Evolutionary conservation across 202 grass and related monocot genomes (phyloP).

Genomic region (Schoenoplectus tabernaemontani): DNA sequence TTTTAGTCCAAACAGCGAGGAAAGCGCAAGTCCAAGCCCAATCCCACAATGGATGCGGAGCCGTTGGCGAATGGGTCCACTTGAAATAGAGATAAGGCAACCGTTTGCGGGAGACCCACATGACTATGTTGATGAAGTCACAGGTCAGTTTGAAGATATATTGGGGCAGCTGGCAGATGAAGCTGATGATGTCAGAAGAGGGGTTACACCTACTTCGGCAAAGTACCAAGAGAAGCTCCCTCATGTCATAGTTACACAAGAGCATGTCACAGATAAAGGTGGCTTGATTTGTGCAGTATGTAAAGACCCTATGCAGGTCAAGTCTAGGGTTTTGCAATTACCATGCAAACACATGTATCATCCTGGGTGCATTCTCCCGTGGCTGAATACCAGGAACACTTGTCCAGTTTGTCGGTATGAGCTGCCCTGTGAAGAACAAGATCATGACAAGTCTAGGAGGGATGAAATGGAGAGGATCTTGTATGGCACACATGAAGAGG

Average conservation of each 20-base stretch:
- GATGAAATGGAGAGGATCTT: conserved; percentile 20
- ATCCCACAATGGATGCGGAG: conserved; percentile 17
- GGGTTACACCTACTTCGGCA: conserved; percentile 51
- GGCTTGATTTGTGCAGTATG: conserved; percentile 66
- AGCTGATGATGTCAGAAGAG: conserved; percentile 43
- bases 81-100: conserved; percentile 24
- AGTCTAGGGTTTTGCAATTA: conserved; percentile 49
- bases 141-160: conserved; percentile 58
- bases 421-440: conserved; percentile 61
- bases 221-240: conserved; percentile 43
- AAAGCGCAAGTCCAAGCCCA: conserved; percentile 8
- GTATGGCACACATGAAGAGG: conserved; percentile 11
- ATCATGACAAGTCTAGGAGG: conserved; percentile 56
- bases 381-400: conserved; percentile 71
- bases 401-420: conserved; percentile 88
- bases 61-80: conserved; percentile 11
- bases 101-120: conserved; percentile 43
- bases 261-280: conserved; percentile 35
- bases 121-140: conserved; percentile 57
- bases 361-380: conserved; percentile 66
- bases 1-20: conserved; percentile 23
- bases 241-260: conserved; percentile 45
- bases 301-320: conserved; percentile 51
- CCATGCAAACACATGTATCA: conserved; percentile 82
- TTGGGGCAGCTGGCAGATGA: conserved; percentile 69